These are phyloP conservation scores for Aspergillus quadricinctus DNA, from an alignment of 2,329 filamentous ascomycete species.

Conservation along the genomic window DNA sequence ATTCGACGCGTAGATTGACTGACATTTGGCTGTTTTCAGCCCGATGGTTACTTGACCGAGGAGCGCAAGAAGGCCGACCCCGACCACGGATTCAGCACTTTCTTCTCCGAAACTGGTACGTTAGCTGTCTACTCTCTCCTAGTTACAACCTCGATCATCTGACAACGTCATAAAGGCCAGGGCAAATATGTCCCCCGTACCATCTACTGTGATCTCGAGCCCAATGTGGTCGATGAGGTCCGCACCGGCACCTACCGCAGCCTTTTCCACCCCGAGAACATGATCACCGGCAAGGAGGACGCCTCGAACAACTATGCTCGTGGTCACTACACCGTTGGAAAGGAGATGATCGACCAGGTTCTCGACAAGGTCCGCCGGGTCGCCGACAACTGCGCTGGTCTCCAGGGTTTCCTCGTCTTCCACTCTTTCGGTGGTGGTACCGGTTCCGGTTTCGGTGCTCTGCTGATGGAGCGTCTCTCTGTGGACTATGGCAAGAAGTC, in stretches of 20 bases:
- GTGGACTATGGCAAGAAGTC: constrained; percentile 99
- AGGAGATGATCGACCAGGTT: constrained; percentile 98
- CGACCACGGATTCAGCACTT: constrained; percentile 98
- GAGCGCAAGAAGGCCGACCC: constrained; percentile 91
- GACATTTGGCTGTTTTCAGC: constrained; percentile 52
- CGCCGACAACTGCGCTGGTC: constrained; percentile 95
- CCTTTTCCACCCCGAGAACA: constrained; percentile 98
- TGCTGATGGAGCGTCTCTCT: constrained; percentile 97
- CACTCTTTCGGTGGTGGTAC: constrained; percentile 99
- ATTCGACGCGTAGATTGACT: background rate
- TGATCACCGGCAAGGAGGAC: constrained; percentile 99
- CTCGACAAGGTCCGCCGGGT: constrained; percentile 97
- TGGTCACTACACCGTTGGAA: constrained; percentile 99
- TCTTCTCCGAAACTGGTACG: constrained; percentile 99
- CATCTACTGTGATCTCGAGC: constrained; percentile 99
- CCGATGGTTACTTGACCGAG: constrained; percentile 97
- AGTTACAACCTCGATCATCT: constrained; percentile 3
- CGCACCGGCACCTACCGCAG: constrained; percentile 93
- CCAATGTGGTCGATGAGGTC: constrained; percentile 98
- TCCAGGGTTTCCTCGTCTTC: constrained; percentile 99
- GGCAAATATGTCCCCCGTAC: constrained; percentile 98
- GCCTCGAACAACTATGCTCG: constrained; percentile 99
- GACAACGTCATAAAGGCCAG: constrained; percentile 59
- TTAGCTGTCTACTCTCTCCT: constrained; percentile 10
- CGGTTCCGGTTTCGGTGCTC: constrained; percentile 95